Evolutionary conservation across 2,329 filamentous ascomycete species (phyloP).

Genomic region (Catunica adiposa): DNA sequence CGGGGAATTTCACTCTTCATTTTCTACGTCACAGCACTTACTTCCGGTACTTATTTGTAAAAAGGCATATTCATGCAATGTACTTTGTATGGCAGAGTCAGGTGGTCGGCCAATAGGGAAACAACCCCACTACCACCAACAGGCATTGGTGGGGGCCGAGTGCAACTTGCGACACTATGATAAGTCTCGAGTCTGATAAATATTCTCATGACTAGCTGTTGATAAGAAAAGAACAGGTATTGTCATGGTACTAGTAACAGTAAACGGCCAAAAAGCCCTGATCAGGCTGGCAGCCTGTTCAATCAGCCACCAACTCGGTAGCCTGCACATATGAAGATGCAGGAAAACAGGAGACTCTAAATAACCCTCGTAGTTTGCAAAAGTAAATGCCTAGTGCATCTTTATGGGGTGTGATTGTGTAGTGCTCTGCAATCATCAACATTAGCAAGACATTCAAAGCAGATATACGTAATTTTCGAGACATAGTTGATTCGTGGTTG

Average conservation of each 20-base stretch:
- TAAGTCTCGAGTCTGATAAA: not conserved
- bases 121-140: too few species aligned
- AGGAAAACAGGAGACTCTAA: not conserved
- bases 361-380: not conserved
- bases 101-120: too few species aligned
- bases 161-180: too few species aligned
- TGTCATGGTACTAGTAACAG: not conserved
- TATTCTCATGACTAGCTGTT: not conserved
- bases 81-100: too few species aligned
- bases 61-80: too few species aligned
- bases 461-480: not conserved
- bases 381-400: not conserved
- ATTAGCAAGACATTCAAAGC: not conserved
- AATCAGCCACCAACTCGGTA: not conserved
- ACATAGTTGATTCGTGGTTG: not conserved
- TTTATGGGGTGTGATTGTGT: not conserved
- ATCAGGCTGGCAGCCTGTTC: not conserved
- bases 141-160: too few species aligned
- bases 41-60: too few species aligned
- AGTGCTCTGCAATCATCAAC: not conserved
- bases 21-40: too few species aligned
- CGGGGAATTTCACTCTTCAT: too few species aligned
- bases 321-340: not conserved
- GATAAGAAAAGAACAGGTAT: not conserved
- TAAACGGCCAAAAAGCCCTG: not conserved